Conservation (phyloP, 2,329 filamentous ascomycete species). For the Arthrobotrys sphaeroides region DNA sequence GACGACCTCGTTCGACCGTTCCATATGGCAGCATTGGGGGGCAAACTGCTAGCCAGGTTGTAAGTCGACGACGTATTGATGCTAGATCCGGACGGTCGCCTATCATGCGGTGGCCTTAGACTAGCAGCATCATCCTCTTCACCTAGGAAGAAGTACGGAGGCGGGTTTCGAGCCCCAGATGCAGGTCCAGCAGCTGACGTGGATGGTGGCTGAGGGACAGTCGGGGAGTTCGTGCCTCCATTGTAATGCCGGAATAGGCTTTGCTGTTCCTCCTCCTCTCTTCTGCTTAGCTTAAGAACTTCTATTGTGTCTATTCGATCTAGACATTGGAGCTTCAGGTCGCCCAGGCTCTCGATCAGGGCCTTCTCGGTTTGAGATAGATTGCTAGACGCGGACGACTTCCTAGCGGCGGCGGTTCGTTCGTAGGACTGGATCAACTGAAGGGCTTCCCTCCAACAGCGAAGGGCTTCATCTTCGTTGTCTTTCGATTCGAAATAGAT, state of each 20-base stretch:
- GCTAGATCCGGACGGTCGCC: constrained; percentile 27
- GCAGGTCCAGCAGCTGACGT: constrained; percentile 61
- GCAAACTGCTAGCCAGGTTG: constrained; percentile 21
- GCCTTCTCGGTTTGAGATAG: constrained; percentile 84
- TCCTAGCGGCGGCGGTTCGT: constrained; percentile 54
- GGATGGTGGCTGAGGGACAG: constrained; percentile 30
- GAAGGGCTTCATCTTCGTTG: constrained; percentile 87
- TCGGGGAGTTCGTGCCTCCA: constrained; percentile 31
- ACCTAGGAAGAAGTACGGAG: constrained; percentile 62
- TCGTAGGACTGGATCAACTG: constrained; percentile 83
- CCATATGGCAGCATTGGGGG: constrained; percentile 32
- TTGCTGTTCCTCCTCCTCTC: constrained; percentile 63
- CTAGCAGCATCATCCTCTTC: constrained; percentile 68
- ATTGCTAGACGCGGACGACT: constrained; percentile 78
- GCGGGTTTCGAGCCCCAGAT: constrained; percentile 61
- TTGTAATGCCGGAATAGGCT: constrained; percentile 44
- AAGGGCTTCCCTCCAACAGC: constrained; percentile 88
- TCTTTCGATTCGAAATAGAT: constrained; percentile 92
- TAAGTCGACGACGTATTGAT: constrained; percentile 31
- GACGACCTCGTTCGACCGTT: constrained; percentile 44
- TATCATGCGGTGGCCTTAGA: constrained; percentile 42
- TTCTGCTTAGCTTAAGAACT: constrained; percentile 74
- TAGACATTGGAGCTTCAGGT: constrained; percentile 90
- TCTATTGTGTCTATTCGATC: constrained; percentile 90
- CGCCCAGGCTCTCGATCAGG: constrained; percentile 79